Percentiles rank a stretch among this genome's conserved stretches.
These are phyloP conservation scores for Erysimum cheiranthoides DNA, from an alignment of 345 rosid species.

Conservation along the genomic window DNA sequence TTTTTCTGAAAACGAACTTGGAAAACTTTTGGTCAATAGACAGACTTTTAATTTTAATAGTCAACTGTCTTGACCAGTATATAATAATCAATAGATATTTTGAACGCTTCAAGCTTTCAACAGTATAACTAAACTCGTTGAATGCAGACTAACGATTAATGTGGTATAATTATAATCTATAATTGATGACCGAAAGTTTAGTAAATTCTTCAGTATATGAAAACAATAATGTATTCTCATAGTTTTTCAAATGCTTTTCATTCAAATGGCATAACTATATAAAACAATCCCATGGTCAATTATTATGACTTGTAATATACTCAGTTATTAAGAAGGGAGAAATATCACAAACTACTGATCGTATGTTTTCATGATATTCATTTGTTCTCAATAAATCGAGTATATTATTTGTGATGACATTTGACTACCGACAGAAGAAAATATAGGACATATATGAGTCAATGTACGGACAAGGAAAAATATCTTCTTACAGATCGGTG, in stretches of 20 bases:
- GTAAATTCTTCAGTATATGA: background rate
- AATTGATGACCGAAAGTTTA: background rate
- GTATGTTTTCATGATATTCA: background rate
- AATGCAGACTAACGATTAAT: background rate
- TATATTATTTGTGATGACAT: too few species aligned
- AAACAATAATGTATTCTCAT: background rate
- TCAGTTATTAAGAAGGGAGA: background rate
- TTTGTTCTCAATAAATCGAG: background rate
- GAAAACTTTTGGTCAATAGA: constrained; percentile 23
- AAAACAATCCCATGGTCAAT: background rate
- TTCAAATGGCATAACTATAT: background rate
- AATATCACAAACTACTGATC: too few species aligned
- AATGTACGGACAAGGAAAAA: background rate
- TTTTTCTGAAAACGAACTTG: background rate
- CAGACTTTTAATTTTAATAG: background rate
- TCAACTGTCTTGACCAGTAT: constrained; percentile 25
- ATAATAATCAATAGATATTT: constrained; percentile 7
- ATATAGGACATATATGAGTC: too few species aligned
- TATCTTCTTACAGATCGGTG: background rate
- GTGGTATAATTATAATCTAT: background rate
- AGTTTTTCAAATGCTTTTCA: background rate
- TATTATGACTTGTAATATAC: background rate
- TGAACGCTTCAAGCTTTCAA: background rate
- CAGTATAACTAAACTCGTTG: background rate
- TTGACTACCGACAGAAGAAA: too few species aligned